Percentiles rank a stretch among this genome's conserved stretches.
These are phyloP conservation scores for Xylariomycetidae sp. DNA, from an alignment of 2,329 filamentous ascomycete genomes.

Conservation along the genomic window DNA sequence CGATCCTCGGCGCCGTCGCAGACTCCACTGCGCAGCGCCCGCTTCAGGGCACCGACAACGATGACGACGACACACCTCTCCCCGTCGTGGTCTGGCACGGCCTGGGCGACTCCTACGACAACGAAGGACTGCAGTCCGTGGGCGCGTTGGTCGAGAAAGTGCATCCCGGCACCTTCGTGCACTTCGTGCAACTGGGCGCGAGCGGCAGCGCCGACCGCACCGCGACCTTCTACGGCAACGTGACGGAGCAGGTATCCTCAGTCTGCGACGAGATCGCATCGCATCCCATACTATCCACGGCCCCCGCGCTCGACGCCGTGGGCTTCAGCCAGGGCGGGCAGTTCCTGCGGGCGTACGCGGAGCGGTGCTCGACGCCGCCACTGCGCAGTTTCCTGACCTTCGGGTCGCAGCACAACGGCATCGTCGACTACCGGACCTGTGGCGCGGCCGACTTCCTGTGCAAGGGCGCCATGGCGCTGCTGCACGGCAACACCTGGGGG, in stretches of 20 bases:
- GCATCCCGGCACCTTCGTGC: slow-evolving; percentile 79
- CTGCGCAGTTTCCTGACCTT: slow-evolving; percentile 80
- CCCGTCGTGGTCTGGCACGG: slow-evolving; percentile 95
- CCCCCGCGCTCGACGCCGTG: slow-evolving; percentile 79
- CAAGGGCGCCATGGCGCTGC: slow-evolving; percentile 68
- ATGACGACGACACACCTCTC: slow-evolving; percentile 59
- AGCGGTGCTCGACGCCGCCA: slow-evolving; percentile 74
- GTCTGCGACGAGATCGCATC: slow-evolving; percentile 73
- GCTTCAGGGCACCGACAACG: slow-evolving; percentile 21
- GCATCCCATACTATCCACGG: slow-evolving; percentile 74
- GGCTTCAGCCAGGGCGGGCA: slow-evolving; percentile 96
- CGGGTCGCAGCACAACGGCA: slow-evolving; percentile 89
- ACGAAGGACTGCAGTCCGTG: slow-evolving; percentile 67
- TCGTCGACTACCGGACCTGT: slow-evolving; percentile 75
- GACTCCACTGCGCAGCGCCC: slow-evolving; percentile 2
- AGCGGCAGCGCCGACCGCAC: slow-evolving; percentile 64
- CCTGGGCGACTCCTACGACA: slow-evolving; percentile 66
- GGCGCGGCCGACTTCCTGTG: slow-evolving; percentile 69
- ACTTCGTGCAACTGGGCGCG: slow-evolving; percentile 68
- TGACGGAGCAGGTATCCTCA: slow-evolving; percentile 67
- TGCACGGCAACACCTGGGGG: slow-evolving; percentile 77
- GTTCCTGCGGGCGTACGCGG: slow-evolving; percentile 85
- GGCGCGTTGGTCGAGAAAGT: slow-evolving; percentile 63
- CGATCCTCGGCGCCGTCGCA: slow-evolving; percentile 12
- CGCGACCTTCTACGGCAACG: slow-evolving; percentile 86